These are phyloP conservation scores for Eucalyptus melliodora DNA, from an alignment of 345 rosid genomes.

Conservation along the genomic window DNA sequence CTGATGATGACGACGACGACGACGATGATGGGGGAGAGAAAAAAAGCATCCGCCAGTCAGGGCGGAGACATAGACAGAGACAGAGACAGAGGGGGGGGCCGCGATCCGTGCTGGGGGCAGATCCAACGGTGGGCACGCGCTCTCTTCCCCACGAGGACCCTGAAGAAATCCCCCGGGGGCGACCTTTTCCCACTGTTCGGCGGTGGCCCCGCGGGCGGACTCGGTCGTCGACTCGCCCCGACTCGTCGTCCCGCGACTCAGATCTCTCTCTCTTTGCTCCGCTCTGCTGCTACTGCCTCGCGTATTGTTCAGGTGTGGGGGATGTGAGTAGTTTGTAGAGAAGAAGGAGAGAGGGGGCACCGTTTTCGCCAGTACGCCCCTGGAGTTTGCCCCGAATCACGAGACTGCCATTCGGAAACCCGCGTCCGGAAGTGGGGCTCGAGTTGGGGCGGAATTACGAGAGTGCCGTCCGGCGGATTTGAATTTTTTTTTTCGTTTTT, in stretches of 20 bases:
- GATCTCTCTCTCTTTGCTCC: neutral
- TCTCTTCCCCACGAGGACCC: neutral
- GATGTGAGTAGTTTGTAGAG: neutral
- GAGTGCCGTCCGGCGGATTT: neutral
- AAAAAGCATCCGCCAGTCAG: neutral
- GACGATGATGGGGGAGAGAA: neutral
- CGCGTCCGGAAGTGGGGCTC: neutral
- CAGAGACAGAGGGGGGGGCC: neutral
- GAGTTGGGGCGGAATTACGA: neutral
- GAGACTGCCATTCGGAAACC: neutral
- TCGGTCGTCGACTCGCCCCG: conserved; percentile 5
- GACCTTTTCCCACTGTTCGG: neutral
- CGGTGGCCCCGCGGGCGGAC: neutral
- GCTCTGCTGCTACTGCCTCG: neutral
- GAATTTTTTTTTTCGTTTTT: neutral
- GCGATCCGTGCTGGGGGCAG: neutral
- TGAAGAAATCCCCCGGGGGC: neutral
- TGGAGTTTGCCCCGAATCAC: neutral
- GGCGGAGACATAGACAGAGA: neutral
- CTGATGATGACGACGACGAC: neutral
- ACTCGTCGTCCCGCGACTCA: conserved; percentile 4
- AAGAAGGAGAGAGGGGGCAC: neutral
- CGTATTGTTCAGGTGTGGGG: neutral
- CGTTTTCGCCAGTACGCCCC: neutral
- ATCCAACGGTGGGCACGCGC: neutral